Percentiles rank a stretch among this genome's conserved stretches.
Evolutionary conservation across 306 rosid genomes (phyloP).

Genomic region (Cucurbita ficifolia): DNA sequence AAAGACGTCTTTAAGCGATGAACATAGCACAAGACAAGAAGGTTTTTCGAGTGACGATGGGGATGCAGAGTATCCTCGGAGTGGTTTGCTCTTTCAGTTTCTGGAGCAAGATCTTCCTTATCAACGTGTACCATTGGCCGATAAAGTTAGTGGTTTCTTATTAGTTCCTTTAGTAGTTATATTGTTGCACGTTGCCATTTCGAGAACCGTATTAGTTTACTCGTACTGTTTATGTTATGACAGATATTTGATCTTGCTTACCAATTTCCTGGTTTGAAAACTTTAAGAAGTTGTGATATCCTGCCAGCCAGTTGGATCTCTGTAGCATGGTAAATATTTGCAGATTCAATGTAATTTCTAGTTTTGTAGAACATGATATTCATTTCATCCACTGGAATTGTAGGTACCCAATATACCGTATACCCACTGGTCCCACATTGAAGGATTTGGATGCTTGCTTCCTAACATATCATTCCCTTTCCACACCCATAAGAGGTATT

Average conservation of each 20-base stretch:
- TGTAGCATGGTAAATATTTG: constrained; percentile 63
- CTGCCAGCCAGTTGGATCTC: constrained; percentile 76
- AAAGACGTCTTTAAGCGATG: constrained; percentile 28
- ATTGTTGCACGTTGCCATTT: constrained; percentile 2
- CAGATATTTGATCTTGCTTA: constrained; percentile 72
- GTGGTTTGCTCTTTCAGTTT: constrained; percentile 52
- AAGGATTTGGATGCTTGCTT: constrained; percentile 87
- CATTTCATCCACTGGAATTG: constrained; percentile 17
- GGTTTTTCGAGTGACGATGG: constrained; percentile 61
- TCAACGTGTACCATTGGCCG: constrained; percentile 71
- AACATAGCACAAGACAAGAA: constrained; percentile 23
- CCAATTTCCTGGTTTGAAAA: constrained; percentile 46
- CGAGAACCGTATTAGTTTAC: constrained; percentile 9
- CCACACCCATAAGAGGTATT: constrained; percentile 61
- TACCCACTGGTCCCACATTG: constrained; percentile 78
- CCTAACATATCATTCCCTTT: constrained; percentile 73
- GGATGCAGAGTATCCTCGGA: constrained; percentile 39
- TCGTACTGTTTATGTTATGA: constrained; percentile 11
- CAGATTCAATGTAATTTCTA: not conserved
- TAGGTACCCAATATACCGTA: constrained; percentile 94
- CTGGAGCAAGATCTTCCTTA: constrained; percentile 67
- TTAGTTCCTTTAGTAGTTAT: not conserved
- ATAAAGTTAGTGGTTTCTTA: constrained; percentile 45
- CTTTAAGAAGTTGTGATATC: constrained; percentile 78
- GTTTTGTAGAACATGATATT: constrained; percentile 5